phyloP scores from a whole-genome alignment of 495 filamentous ascomycete genomes.

The Massariosphaeria phaeospora region DNA sequence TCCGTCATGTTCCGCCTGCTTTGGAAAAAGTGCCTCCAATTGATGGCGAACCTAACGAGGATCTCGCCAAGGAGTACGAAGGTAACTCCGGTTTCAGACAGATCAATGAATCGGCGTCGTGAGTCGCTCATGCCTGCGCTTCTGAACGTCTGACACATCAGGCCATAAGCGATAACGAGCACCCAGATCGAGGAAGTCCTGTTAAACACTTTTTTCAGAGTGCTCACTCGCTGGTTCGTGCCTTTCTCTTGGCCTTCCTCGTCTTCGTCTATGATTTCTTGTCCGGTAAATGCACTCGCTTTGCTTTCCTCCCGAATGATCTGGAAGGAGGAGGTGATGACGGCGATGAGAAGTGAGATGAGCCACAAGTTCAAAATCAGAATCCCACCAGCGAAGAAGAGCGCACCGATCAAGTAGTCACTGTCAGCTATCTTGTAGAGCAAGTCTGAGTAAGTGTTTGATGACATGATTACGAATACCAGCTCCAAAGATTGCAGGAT shows the following conservation, averaged over 20 bases:
- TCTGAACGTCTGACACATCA: constrained; percentile 68
- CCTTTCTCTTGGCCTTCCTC: no score
- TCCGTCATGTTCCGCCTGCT: constrained; percentile 73
- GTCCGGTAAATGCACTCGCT: constrained; percentile 82
- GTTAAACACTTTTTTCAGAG: constrained; percentile 63
- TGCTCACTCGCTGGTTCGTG: constrained; percentile 47
- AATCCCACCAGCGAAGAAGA: constrained; percentile 73
- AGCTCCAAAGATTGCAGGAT: constrained; percentile 84
- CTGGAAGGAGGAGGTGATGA: constrained; percentile 98
- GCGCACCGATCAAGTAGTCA: constrained; percentile 77
- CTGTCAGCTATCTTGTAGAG: constrained; percentile 89
- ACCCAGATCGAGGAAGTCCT: constrained; percentile 78
- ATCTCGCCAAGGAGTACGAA: constrained; percentile 80
- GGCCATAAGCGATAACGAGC: constrained; percentile 66
- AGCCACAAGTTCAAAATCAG: constrained; percentile 96
- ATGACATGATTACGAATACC: constrained; percentile 98
- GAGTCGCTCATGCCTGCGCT: constrained; percentile 63
- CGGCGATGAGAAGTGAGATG: constrained; percentile 92
- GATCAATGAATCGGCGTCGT: constrained; percentile 55
- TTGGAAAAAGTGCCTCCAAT: constrained; percentile 74
- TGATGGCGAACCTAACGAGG: constrained; percentile 64
- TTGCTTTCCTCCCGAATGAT: constrained; percentile 96
- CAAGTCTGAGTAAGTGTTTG: constrained; percentile 91
- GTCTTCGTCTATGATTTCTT: constrained; percentile 51
- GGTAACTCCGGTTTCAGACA: constrained; percentile 72